Base-by-base conservation (phyloP, 768 basidiomycete genomes). In the Lactifluus pinguis region DNA sequence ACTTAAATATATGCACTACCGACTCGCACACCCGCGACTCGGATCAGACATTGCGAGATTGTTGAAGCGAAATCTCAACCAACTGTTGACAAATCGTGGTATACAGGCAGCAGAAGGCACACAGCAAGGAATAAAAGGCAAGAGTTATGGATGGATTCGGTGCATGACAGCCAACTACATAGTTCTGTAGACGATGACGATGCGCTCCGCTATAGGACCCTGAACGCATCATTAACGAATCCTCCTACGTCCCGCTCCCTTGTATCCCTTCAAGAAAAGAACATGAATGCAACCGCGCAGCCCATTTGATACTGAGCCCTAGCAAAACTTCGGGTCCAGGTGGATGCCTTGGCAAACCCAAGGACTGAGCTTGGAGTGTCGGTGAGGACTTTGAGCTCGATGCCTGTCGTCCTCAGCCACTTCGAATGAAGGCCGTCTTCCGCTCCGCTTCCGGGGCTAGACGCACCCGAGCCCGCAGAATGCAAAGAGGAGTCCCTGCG, bases 261-360 rank as follows among this genome's bases (percentile, higher is more conserved):
- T 61, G 63, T 57, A 65, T 61, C 45, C 65, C 52, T 19, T 61
- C 63, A 9, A 64, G 59, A 0, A 65, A 34, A 45, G 65, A 64
- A 6, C 60, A 25, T 2, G 59, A 45, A 44, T 47, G 54, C 21
- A 63, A 57, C 4, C 60, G 34, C 36, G 63, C 63, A 9, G 65
- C 63, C 2, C 65, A 60, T 42, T 65, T 66, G 48, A 65, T 65
- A 19, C 63, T 65, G 9, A 65, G 42, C 13, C 65, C 63, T 9
- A 50, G 29, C n/a, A 39, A 17, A 36, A 41, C 1, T 8, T 53
- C 39, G 14, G 51, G 39, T n/a, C 44, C 17, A 39, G 44, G 17
- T 14, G 44, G 6, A 29, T 10, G 25, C 13, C n/a, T 25, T 11
- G 41, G 32, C 25, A 32, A 36, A 34, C n/a, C 38, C 39, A 39